phyloP scores from a whole-genome alignment of 331 rosid species.

The Malus hybrid region DNA sequence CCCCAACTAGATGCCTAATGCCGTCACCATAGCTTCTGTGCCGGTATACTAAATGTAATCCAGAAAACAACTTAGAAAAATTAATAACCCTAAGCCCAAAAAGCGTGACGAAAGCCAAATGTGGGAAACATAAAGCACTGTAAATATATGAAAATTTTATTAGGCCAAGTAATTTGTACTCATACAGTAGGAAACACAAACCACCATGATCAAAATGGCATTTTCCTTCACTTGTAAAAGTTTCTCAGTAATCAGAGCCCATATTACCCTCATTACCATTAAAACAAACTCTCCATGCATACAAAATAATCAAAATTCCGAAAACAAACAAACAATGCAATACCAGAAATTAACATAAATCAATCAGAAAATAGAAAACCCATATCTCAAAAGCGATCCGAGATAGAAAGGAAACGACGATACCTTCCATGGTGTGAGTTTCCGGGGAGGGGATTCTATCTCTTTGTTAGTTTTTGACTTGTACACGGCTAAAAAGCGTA shows the following conservation, averaged over 20 bases:
- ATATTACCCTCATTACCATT: slow-evolving; percentile 11
- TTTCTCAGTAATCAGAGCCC: slow-evolving; percentile 15
- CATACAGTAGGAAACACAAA: neutral
- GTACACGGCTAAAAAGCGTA: slow-evolving; percentile 33
- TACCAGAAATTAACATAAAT: slow-evolving; percentile 14
- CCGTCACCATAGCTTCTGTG: neutral
- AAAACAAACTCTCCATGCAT: slow-evolving; percentile 18
- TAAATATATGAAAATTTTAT: neutral
- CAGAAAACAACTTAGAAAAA: neutral
- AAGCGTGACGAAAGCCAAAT: neutral
- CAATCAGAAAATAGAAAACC: slow-evolving; percentile 23
- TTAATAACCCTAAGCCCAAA: neutral
- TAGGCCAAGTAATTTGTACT: neutral
- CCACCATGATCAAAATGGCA: slow-evolving; percentile 16
- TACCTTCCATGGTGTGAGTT: slow-evolving; percentile 73
- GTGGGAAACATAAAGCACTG: neutral
- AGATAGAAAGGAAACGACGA: slow-evolving; percentile 7
- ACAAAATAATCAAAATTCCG: slow-evolving; percentile 11
- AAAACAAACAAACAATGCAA: slow-evolving; percentile 18
- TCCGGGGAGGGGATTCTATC: slow-evolving; percentile 9
- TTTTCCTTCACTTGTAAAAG: slow-evolving; percentile 20
- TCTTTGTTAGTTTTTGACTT: slow-evolving; percentile 17
- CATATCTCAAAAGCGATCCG: slow-evolving; percentile 21
- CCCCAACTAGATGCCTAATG: neutral
- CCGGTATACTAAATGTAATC: neutral